Evolutionary conservation across 306 rosid species (phyloP), one percentile per base, ranked within the genome.

Genomic region (Sechiopsis laciniata): DNA sequence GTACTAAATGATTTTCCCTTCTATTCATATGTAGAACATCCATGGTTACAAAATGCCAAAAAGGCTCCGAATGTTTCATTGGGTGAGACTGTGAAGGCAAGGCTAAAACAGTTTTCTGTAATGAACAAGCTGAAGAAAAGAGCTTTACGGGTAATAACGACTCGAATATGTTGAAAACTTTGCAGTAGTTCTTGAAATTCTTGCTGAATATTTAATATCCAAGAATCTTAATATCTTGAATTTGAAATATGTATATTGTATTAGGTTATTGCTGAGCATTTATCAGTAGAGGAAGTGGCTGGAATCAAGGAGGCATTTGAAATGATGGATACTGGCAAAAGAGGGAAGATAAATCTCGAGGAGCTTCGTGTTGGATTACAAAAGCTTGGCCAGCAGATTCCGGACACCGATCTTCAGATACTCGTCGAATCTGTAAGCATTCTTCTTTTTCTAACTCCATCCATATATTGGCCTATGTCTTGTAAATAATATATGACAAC

Each of bases 91-190:
- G 90, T 86, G 73, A 83, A 82, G 80, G 87, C 90, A 53, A 83
- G 90, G 77, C 81, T 86, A 55, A 83, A 83, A 57, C 90, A 86
- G 65, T 86, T 86, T 74, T 86, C 90, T 5, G 78, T 86, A 1
- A 86, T 86, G 90, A 86, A 86, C 84, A 86, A 83, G 80, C 84
- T 86, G 73, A 86, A 86, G 69, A 86, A 79, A 46, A 83, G 90
- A 79, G 90, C 90, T 62, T 55, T 86, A 0, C 84, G 90, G 87
- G 90, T 86, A 83, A 73, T 74, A 40, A 70, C 67, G 12, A 16
- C 58, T 73, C 46, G 20, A 50, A 32, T 52, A 37, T 8, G 2
- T 51, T n/a, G 17, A 63, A 54, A 53, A 7, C 32, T 32, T 62
- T 6, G 40, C 65, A n/a, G 19, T 15, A 8, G 22, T 35, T 14